A percentile compares a stretch with the other conserved stretches of the same genome.
Conservation (phyloP, 768 basidiomycete species). For the Mycena haematopus region DNA sequence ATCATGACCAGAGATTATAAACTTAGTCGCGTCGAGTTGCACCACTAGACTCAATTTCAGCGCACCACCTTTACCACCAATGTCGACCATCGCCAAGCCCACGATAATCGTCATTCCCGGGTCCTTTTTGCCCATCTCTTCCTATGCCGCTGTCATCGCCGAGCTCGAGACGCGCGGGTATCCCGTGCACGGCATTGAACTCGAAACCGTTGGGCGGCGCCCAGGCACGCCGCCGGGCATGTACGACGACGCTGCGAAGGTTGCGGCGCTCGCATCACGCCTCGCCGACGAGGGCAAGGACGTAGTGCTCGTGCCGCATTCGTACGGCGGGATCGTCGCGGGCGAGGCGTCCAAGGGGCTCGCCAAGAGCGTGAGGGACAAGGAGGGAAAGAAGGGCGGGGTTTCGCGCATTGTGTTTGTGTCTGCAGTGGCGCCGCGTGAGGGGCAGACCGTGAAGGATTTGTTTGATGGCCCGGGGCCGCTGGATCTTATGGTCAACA, state of each 20-base stretch:
- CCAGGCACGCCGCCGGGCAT: not conserved
- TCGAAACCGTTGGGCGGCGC: not conserved
- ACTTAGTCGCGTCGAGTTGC: too few relatives aligned
- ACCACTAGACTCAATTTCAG: too few relatives aligned
- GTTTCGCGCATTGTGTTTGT: not conserved
- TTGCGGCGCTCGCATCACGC: not conserved
- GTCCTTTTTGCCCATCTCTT: not conserved
- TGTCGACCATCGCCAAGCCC: not conserved
- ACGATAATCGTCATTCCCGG: not conserved
- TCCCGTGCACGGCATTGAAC: not conserved
- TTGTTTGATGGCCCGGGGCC: not conserved
- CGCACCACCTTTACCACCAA: too few relatives aligned
- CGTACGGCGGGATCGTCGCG: conserved; percentile 7
- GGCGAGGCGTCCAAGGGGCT: conserved; percentile 1
- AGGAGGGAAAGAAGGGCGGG: not conserved
- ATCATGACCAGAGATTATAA: too few relatives aligned
- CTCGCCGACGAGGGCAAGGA: conserved; percentile 6
- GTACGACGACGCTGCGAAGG: conserved; percentile 4
- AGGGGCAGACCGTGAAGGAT: conserved; percentile 4
- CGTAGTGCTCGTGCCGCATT: conserved; percentile 1
- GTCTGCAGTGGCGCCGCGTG: not conserved
- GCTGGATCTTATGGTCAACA: not conserved
- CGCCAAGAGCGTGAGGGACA: not conserved
- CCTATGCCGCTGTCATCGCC: not conserved
- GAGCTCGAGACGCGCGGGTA: not conserved